Conservation (phyloP, 371 early-diverging fungal species). For the Mortierella sp. region DNA sequence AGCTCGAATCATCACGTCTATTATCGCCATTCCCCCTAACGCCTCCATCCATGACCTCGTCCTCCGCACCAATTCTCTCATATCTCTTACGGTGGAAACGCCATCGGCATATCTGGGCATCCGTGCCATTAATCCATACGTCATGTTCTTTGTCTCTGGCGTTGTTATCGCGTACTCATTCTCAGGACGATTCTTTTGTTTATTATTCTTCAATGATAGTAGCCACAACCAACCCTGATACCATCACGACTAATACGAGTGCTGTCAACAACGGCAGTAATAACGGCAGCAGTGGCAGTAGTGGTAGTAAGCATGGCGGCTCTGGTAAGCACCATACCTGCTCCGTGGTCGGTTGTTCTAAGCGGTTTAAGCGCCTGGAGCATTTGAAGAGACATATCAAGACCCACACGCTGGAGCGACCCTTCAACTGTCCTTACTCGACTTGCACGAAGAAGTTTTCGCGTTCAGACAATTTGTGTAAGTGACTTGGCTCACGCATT, state of each 20-base stretch:
- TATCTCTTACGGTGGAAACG: no score
- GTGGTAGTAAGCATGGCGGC: constrained; percentile 54
- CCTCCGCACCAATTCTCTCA: no score
- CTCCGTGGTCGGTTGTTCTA: constrained; percentile 68
- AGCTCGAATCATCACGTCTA: no score
- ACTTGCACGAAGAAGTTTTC: constrained; percentile 85
- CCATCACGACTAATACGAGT: constrained; percentile 1
- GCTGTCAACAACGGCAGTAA: background rate
- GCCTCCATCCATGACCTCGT: no score
- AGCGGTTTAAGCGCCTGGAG: constrained; percentile 79
- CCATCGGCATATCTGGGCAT: no score
- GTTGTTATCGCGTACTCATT: background rate
- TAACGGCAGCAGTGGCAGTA: constrained; percentile 3
- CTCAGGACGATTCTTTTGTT: background rate
- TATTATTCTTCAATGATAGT: background rate
- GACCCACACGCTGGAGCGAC: constrained; percentile 76
- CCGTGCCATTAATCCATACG: no score
- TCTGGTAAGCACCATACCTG: constrained; percentile 64
- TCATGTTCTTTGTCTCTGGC: background rate
- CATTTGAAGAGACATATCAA: constrained; percentile 84
- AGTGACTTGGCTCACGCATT: background rate
- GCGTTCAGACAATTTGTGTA: constrained; percentile 77
- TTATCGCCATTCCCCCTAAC: no score
- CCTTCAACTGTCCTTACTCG: constrained; percentile 69
- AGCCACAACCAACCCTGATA: constrained; percentile 10